These are phyloP conservation scores for Calonectria pseudoturangicola DNA, from an alignment of 2,329 filamentous ascomycete species.

Conservation along the genomic window DNA sequence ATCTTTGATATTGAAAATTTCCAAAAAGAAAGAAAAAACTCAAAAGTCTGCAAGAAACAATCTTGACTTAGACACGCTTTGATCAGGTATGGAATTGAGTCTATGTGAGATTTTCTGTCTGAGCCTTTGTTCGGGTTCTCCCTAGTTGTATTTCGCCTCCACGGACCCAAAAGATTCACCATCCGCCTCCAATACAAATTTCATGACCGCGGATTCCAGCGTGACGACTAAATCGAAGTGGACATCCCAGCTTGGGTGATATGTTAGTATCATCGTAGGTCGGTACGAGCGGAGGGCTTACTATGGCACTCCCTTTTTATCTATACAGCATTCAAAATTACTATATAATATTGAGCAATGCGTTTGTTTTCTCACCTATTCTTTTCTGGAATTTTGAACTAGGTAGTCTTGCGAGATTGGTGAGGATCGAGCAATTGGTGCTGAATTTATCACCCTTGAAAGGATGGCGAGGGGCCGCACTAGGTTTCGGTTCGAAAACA, in stretches of 20 bases:
- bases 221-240: conserved; percentile 17
- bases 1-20: too few species aligned
- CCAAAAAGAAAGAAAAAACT: too few species aligned
- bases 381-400: background rate
- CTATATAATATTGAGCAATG: background rate
- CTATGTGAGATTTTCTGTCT: too few species aligned
- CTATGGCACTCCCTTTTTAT: conserved; percentile 3
- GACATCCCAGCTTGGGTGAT: background rate
- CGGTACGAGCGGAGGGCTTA: background rate
- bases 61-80: too few species aligned
- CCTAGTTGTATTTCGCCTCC: conserved; percentile 25
- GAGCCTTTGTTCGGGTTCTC: background rate
- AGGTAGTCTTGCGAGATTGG: background rate
- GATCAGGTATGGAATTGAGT: too few species aligned
- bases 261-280: background rate
- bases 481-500: background rate
- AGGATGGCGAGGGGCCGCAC: conserved; percentile 17
- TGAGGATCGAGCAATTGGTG: background rate
- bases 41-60: too few species aligned
- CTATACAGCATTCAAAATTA: background rate
- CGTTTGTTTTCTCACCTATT: background rate
- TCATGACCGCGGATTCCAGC: conserved; percentile 32
- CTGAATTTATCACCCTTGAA: background rate
- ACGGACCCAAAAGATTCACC: conserved; percentile 27
- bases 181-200: conserved; percentile 26